Conservation (phyloP, 371 early-diverging fungal genomes). For the Conidiobolus incongruus region DNA sequence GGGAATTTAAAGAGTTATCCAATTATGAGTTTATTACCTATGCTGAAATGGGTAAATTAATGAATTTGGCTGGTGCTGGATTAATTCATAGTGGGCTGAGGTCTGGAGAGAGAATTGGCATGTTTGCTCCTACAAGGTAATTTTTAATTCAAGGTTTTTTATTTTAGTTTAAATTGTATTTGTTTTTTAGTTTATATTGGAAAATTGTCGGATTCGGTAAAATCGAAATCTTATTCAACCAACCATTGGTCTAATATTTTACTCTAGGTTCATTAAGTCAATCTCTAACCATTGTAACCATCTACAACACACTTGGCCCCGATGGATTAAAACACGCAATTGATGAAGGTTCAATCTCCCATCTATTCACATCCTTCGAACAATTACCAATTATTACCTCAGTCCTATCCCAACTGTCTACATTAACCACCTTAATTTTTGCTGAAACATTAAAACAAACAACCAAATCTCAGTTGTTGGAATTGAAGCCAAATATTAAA, state of each 20-base stretch:
- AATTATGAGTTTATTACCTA: slow-evolving; percentile 40
- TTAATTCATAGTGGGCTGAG: slow-evolving; percentile 8
- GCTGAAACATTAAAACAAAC: slow-evolving; percentile 29
- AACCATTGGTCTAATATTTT: slow-evolving; percentile 8
- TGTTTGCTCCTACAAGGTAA: slow-evolving; percentile 4
- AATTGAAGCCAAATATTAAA: slow-evolving; percentile 14
- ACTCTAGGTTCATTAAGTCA: slow-evolving; percentile 34
- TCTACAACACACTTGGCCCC: slow-evolving; percentile 75
- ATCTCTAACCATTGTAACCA: slow-evolving; percentile 53
- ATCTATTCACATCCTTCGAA: slow-evolving; percentile 63
- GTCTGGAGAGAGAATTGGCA: not conserved
- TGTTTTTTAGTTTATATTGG: too few species aligned
- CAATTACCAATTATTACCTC: slow-evolving; percentile 40
- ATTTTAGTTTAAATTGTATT: too few species aligned
- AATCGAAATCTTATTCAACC: not conserved
- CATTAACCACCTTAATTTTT: slow-evolving; percentile 47
- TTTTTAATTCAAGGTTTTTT: too few species aligned
- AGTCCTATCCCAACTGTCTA: slow-evolving; percentile 27
- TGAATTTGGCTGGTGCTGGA: slow-evolving; percentile 32
- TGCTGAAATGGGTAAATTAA: slow-evolving; percentile 21
- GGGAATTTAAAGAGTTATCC: slow-evolving; percentile 55
- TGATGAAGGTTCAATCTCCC: slow-evolving; percentile 59
- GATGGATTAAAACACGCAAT: slow-evolving; percentile 66
- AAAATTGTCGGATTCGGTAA: slow-evolving; percentile 15
- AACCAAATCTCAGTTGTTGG: slow-evolving; percentile 12